Percentiles rank a stretch among this genome's conserved stretches.
These are phyloP conservation scores for Leishmania tropica DNA, from an alignment of 208 protist genomes.

Conservation along the genomic window DNA sequence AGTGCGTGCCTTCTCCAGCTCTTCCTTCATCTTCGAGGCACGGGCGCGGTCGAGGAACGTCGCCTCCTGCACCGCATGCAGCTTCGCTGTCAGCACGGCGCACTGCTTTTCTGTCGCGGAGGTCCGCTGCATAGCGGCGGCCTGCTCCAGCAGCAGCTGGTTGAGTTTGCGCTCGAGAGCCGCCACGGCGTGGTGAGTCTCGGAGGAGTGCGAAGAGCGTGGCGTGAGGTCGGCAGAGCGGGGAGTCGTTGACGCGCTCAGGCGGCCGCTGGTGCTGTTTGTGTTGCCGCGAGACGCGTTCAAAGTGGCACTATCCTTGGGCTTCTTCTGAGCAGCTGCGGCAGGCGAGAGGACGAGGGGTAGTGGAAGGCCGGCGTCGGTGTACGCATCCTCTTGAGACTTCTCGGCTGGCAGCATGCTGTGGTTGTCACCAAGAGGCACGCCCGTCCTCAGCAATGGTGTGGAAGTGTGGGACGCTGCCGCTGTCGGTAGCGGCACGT, in stretches of 20 bases:
- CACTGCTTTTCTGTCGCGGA: slow-evolving; percentile 52
- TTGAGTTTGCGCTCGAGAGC: slow-evolving; percentile 68
- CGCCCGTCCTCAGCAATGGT: not conserved
- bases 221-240: slow-evolving; percentile 15
- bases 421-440: not conserved
- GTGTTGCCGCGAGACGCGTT: slow-evolving; percentile 4
- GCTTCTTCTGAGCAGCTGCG: not conserved
- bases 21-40: slow-evolving; percentile 68
- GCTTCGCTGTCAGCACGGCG: slow-evolving; percentile 52
- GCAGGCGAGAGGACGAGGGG: not conserved
- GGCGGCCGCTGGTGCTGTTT: not conserved
- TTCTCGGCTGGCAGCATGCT: not conserved
- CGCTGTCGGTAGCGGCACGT: not conserved
- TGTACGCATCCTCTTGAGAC: not conserved
- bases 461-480: not conserved
- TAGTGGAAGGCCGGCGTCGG: not conserved
- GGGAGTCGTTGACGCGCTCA: slow-evolving; percentile 15
- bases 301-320: not conserved
- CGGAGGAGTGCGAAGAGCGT: slow-evolving; percentile 27
- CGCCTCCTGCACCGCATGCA: slow-evolving; percentile 58
- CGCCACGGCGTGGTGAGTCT: slow-evolving; percentile 43
- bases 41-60: slow-evolving; percentile 68
- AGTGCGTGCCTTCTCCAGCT: slow-evolving; percentile 49
- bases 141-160: slow-evolving; percentile 60
- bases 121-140: slow-evolving; percentile 47